Evolutionary conservation across 139 green algal genomes (phyloP).

Genomic region (Coelastrella sp.): DNA sequence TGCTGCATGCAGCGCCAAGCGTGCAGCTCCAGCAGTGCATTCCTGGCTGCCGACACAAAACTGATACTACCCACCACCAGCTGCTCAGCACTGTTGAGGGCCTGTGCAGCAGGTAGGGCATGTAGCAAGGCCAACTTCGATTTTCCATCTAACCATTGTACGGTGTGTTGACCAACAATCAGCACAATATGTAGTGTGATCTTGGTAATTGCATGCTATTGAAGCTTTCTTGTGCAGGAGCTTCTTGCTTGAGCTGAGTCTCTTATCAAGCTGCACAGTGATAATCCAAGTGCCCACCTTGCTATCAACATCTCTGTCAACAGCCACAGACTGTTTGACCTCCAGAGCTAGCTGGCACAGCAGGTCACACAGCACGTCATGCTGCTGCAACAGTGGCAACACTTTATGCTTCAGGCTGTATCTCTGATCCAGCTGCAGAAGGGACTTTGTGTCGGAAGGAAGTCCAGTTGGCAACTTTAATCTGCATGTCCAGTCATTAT

Average conservation of each 20-base stretch:
- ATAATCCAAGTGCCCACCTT: slow-evolving; percentile 6
- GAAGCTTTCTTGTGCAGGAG: background rate
- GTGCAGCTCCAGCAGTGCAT: slow-evolving; percentile 24
- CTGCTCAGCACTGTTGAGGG: background rate
- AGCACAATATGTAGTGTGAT: too few species aligned
- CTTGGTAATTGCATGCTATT: background rate
- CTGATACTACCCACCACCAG: slow-evolving; percentile 27
- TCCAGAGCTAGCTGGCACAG: slow-evolving; percentile 44
- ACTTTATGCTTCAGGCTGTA: slow-evolving; percentile 32
- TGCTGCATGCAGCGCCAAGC: slow-evolving; percentile 35
- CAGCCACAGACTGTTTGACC: slow-evolving; percentile 32
- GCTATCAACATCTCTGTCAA: slow-evolving; percentile 31
- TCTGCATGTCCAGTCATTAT: background rate
- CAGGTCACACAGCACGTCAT: slow-evolving; percentile 44
- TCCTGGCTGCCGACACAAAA: slow-evolving; percentile 22
- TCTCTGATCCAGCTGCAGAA: slow-evolving; percentile 25
- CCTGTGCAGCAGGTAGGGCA: slow-evolving; percentile 2
- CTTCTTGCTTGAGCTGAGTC: background rate
- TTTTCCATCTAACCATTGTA: background rate
- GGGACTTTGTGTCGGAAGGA: background rate
- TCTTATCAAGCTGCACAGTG: background rate
- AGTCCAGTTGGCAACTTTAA: slow-evolving; percentile 15
- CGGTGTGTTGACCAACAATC: too few species aligned
- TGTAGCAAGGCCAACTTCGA: background rate
- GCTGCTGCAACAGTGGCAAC: slow-evolving; percentile 40